phyloP scores from a whole-genome alignment of 2,329 filamentous ascomycete species.

The Pseudogymnoascus pannorum region DNA sequence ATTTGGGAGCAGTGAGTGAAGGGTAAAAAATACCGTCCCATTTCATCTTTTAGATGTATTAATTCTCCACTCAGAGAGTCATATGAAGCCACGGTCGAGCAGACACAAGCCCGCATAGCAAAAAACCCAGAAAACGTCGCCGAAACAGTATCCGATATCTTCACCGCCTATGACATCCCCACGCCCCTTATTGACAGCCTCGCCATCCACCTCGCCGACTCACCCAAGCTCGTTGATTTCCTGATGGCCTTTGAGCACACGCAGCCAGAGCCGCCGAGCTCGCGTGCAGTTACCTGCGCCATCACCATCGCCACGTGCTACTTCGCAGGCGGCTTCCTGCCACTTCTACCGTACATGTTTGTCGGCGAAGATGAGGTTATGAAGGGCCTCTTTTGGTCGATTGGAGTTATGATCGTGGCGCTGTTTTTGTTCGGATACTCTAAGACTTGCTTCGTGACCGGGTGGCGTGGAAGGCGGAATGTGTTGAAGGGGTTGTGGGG shows the following conservation, averaged over 20 bases:
- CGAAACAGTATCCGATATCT: constrained; percentile 29
- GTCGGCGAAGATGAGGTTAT: constrained; percentile 34
- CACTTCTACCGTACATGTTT: constrained; percentile 49
- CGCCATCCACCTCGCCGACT: constrained; percentile 27
- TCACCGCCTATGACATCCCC: constrained; percentile 29
- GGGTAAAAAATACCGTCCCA: constrained; percentile 21
- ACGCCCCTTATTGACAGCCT: constrained; percentile 27
- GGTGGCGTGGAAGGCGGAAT: constrained; percentile 25
- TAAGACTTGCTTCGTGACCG: constrained; percentile 49
- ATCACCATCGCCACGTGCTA: constrained; percentile 50
- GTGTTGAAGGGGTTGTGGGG: constrained; percentile 26
- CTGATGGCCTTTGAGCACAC: constrained; percentile 32
- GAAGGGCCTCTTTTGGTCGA: constrained; percentile 48
- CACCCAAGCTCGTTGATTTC: constrained; percentile 31
- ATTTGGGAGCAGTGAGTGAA: constrained; percentile 46
- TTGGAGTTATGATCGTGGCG: constrained; percentile 52
- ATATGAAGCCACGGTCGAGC: constrained; percentile 24
- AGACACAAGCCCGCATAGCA: constrained; percentile 23
- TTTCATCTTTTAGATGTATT: neutral
- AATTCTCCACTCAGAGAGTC: constrained; percentile 22
- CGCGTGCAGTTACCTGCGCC: constrained; percentile 35
- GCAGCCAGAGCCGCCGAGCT: constrained; percentile 24
- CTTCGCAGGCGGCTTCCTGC: constrained; percentile 49
- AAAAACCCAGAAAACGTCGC: constrained; percentile 22
- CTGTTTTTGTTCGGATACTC: constrained; percentile 58